These are phyloP conservation scores for Geum urbanum DNA, from an alignment of 306 rosid species.

Conservation along the genomic window DNA sequence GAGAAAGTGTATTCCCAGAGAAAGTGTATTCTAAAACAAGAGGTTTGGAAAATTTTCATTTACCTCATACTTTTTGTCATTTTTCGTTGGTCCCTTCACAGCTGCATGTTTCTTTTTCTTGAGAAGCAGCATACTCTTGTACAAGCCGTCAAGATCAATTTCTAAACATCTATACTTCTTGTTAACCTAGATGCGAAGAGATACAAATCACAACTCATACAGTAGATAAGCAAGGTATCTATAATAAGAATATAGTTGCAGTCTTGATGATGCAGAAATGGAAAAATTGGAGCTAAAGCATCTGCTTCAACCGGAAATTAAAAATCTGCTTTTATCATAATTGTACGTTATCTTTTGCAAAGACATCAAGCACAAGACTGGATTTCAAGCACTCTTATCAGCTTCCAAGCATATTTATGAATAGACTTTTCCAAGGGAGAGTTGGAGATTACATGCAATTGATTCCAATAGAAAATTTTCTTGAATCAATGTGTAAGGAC, in stretches of 20 bases:
- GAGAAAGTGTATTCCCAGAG: slow-evolving; percentile 53
- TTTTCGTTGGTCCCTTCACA: slow-evolving; percentile 70
- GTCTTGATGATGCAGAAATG: slow-evolving; percentile 3
- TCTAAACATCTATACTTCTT: slow-evolving; percentile 85
- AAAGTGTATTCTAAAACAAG: slow-evolving; percentile 11
- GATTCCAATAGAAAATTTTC: slow-evolving; percentile 5
- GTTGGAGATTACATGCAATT: not conserved
- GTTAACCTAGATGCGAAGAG: slow-evolving; percentile 61
- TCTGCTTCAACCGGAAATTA: not conserved
- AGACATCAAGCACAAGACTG: not conserved
- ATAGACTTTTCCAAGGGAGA: not conserved
- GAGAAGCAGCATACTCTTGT: slow-evolving; percentile 95
- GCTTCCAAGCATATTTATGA: not conserved
- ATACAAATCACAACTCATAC: slow-evolving; percentile 24
- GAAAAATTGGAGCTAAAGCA: slow-evolving; percentile 10
- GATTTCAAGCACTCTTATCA: slow-evolving; percentile 6
- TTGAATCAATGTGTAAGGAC: slow-evolving; percentile 17
- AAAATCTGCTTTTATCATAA: not conserved
- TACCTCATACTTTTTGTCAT: slow-evolving; percentile 78
- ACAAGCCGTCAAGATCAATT: slow-evolving; percentile 94
- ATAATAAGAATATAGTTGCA: slow-evolving; percentile 7
- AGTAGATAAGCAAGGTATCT: slow-evolving; percentile 1
- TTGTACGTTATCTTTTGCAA: not conserved
- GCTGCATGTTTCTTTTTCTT: slow-evolving; percentile 98
- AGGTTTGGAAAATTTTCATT: slow-evolving; percentile 4